Base-by-base conservation (phyloP, 345 rosid genomes). In the Citrus sp. region DNA sequence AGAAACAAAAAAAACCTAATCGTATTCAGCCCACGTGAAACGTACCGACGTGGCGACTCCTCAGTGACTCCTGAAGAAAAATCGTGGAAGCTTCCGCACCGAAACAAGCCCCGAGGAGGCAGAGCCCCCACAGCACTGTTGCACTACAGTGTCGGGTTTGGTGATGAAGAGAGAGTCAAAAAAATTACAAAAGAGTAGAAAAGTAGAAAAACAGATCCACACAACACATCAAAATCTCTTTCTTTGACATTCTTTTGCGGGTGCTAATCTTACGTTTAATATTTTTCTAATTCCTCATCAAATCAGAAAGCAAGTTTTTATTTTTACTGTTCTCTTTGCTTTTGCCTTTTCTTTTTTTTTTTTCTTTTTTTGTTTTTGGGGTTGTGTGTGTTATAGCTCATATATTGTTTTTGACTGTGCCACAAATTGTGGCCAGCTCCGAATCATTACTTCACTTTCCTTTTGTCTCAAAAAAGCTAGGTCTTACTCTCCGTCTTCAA, bases 361-460 rank as follows among this genome's bases (percentile, higher is more conserved):
- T 32, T 0, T 4, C 5, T 2, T 28, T 16, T 72, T 21, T 10
- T 0, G 2, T 37, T 37, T 37, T 37, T 2, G 56, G 18, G 5
- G 5, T 4, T 54, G 58, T 18, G 38, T 6, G 30, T 54, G 72
- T 12, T 69, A 18, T 35, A 76, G 78, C 64, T 80, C 77, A 42
- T 22, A 30, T 51, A 74, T 72, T 64, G 80, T 77, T 79, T 73
- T 40, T 32, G 75, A 82, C 88, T 78, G 82, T 64, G 74, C 70
- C 71, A 66, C 79, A 60, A 58, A 42, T 62, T 80, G 81, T 83
- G 87, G 87, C 79, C 83, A 73, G 28, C 82, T 75, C 70, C 79
- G 38, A 87, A 88, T 90, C 88, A 90, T 88, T 85, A 72, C 84
- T 84, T 49, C 30, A 60, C 81, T 59, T 82, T 78, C 73, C 81